Conservation (phyloP, 805 yeast species). For the Lachancea nothofagi region DNA sequence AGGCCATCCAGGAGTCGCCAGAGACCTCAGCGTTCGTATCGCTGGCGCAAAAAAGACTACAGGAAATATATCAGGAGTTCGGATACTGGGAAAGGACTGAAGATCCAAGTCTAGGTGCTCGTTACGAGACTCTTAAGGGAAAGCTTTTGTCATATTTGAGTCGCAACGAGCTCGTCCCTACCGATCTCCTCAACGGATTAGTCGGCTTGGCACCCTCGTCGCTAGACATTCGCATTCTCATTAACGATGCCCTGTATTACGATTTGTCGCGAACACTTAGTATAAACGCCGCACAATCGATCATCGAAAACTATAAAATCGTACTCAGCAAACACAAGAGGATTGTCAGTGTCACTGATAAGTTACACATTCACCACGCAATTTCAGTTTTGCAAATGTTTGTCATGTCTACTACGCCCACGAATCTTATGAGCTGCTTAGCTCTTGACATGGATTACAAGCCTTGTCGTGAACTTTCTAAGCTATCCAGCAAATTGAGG, state of each 20-base stretch:
- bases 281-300: slow-evolving; percentile 22
- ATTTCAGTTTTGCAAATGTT: slow-evolving; percentile 41
- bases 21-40: slow-evolving; percentile 25
- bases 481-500: slow-evolving; percentile 44
- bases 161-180: slow-evolving; percentile 5
- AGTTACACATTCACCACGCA: slow-evolving; percentile 27
- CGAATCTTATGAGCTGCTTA: slow-evolving; percentile 61
- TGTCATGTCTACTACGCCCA: slow-evolving; percentile 47
- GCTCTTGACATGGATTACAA: slow-evolving; percentile 69
- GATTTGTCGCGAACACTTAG: slow-evolving; percentile 25
- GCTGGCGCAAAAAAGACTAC: slow-evolving; percentile 46
- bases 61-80: slow-evolving; percentile 45
- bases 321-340: slow-evolving; percentile 27
- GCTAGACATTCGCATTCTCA: slow-evolving; percentile 29
- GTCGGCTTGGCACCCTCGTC: slow-evolving; percentile 35
- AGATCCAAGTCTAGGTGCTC: slow-evolving; percentile 11
- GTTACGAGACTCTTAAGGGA: background rate
- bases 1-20: slow-evolving; percentile 37
- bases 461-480: slow-evolving; percentile 51
- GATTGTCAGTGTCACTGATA: slow-evolving; percentile 22
- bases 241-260: slow-evolving; percentile 17
- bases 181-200: background rate
- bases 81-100: slow-evolving; percentile 43
- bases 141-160: slow-evolving; percentile 9
- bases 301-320: slow-evolving; percentile 20